A percentile compares a stretch with the other conserved stretches of the same genome.
Conservation (phyloP, 306 rosid species). For the Prunus salicina region DNA sequence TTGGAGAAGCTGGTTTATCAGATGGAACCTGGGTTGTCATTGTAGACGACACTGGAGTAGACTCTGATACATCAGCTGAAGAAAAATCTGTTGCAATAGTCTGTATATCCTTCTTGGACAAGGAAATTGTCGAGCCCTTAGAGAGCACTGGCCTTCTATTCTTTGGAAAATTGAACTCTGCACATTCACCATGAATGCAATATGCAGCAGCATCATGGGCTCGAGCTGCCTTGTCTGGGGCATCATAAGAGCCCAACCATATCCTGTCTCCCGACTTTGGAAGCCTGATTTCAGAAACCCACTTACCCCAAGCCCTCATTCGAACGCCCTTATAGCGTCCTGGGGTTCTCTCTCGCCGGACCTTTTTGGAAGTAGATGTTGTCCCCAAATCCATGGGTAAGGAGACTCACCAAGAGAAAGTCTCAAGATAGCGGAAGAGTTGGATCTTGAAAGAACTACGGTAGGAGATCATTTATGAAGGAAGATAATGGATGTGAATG, state of each 20-base stretch:
- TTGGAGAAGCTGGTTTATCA: conserved; percentile 5
- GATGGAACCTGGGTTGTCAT: conserved; percentile 3
- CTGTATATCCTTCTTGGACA: conserved; percentile 19
- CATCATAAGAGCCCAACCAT: conserved; percentile 30
- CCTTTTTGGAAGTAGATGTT: conserved; percentile 15
- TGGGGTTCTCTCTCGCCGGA: conserved; percentile 4
- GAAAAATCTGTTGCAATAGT: conserved; percentile 14
- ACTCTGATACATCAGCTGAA: conserved; percentile 9
- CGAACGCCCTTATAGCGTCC: conserved; percentile 17
- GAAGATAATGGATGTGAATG: not conserved
- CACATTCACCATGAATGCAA: conserved; percentile 29
- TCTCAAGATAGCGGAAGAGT: conserved; percentile 12
- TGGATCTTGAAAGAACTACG: conserved; percentile 7
- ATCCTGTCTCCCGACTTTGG: conserved; percentile 23
- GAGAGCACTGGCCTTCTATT: conserved; percentile 19
- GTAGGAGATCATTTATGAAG: conserved; percentile 11
- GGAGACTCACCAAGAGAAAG: not conserved
- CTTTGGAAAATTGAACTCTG: conserved; percentile 25
- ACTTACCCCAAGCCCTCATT: conserved; percentile 25
- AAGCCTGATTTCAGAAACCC: conserved; percentile 30
- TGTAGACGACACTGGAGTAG: conserved; percentile 5
- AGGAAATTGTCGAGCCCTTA: conserved; percentile 6
- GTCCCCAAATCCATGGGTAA: conserved; percentile 20
- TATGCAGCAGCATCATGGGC: conserved; percentile 30
- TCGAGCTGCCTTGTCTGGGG: conserved; percentile 22